A percentile compares a stretch with the other conserved stretches of the same genome.
phyloP scores from a whole-genome alignment of 2,329 filamentous ascomycete genomes.

The Pseudocercospora crystallina region DNA sequence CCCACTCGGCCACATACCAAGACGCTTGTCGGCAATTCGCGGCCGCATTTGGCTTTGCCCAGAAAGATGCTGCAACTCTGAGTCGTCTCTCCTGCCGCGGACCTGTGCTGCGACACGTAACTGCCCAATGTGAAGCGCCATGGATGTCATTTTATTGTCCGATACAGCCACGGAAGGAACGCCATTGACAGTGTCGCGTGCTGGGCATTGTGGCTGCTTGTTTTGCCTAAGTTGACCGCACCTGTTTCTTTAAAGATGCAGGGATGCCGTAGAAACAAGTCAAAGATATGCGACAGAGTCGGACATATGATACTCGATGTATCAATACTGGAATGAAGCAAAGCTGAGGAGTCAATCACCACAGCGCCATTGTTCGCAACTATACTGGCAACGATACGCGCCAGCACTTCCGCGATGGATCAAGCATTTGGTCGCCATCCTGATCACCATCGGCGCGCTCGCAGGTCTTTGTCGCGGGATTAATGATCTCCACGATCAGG shows the following conservation, averaged over 20 bases:
- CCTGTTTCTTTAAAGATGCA: background rate
- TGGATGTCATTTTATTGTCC: background rate
- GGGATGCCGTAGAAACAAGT: background rate
- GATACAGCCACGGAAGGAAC: slow-evolving; percentile 1
- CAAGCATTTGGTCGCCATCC: background rate
- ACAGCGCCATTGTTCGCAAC: background rate
- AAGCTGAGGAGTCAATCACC: too few relatives aligned
- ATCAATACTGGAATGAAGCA: too few relatives aligned
- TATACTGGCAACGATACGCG: slow-evolving; percentile 7
- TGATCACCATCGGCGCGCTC: slow-evolving; percentile 3
- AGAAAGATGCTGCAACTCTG: too few relatives aligned
- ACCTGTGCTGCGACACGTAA: too few relatives aligned
- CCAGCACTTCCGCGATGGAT: slow-evolving; percentile 10
- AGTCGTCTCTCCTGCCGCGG: too few relatives aligned
- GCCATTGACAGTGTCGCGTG: background rate
- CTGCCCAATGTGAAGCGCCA: background rate
- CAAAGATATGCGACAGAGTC: too few relatives aligned
- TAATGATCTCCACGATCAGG: slow-evolving; percentile 16
- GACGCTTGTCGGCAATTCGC: too few relatives aligned
- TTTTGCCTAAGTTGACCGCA: background rate
- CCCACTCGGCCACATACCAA: too few relatives aligned
- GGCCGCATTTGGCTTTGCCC: too few relatives aligned
- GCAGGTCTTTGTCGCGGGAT: slow-evolving; percentile 12
- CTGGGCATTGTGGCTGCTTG: background rate
- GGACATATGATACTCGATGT: too few relatives aligned